Percentiles rank a stretch among this genome's conserved stretches.
Evolutionary conservation across 2,329 filamentous ascomycete species (phyloP).

Genomic region (Pseudocercospora fijiensis): DNA sequence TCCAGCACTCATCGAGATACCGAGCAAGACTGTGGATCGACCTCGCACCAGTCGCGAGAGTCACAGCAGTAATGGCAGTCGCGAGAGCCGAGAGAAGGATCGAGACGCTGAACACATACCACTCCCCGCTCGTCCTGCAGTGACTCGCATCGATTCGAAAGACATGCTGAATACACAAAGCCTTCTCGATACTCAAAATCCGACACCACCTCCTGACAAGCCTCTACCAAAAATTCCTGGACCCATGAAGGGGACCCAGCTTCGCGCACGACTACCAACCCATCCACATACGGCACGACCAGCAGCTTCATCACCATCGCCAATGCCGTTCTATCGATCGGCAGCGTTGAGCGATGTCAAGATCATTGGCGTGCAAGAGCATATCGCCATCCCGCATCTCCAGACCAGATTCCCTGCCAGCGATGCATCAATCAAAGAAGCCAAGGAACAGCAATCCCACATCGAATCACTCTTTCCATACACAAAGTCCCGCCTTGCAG

Average conservation of each 20-base stretch:
- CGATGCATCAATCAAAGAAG: not conserved
- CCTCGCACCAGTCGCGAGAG: not conserved
- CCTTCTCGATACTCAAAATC: not conserved
- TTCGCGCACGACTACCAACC: not conserved
- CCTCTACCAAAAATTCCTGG: not conserved
- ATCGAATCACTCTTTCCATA: not conserved
- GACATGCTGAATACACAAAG: conserved; percentile 1
- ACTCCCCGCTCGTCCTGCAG: not conserved
- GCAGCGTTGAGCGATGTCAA: not conserved
- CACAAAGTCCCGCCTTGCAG: not conserved
- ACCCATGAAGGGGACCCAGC: not conserved
- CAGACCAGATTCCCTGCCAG: not conserved
- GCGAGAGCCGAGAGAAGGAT: not conserved
- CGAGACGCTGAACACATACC: not conserved
- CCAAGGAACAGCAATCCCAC: conserved; percentile 1
- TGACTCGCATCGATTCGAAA: not conserved
- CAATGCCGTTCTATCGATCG: not conserved
- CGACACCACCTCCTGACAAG: not conserved
- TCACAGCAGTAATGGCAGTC: not conserved
- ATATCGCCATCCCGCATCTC: conserved; percentile 1
- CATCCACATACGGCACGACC: not conserved
- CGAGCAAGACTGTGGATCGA: not conserved
- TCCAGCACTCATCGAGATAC: not conserved
- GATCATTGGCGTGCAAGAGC: conserved; percentile 4
- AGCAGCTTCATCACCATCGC: not conserved